Conservation (phyloP, 2,329 filamentous ascomycete species). For the Delphinella strobiligena region DNA sequence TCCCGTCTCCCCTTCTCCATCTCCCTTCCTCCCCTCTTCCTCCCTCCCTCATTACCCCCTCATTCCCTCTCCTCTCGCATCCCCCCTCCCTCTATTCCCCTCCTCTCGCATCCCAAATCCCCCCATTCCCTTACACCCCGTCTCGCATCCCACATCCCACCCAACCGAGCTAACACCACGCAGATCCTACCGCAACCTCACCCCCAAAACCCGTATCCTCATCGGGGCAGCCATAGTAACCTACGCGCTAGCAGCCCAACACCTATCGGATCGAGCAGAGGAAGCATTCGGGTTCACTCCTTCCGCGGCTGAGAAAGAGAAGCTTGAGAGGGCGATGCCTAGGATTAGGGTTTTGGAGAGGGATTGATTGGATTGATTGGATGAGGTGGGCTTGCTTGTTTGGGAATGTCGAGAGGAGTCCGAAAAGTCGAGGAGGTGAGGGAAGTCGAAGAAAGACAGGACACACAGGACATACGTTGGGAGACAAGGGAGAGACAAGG, state of each 20-base stretch:
- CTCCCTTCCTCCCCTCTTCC: constrained; percentile 1
- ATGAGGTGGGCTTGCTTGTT: too few species aligned
- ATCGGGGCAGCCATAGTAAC: constrained; percentile 64
- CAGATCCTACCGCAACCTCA: constrained; percentile 51
- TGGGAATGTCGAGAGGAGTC: too few species aligned
- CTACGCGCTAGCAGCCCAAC: constrained; percentile 65
- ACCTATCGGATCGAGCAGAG: constrained; percentile 60
- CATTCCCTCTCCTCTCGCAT: background rate
- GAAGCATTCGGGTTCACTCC: constrained; percentile 60
- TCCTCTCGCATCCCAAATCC: background rate
- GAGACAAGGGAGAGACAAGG: too few species aligned
- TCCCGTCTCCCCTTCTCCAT: constrained; percentile 2
- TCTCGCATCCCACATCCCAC: background rate
- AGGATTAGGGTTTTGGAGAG: constrained; percentile 50
- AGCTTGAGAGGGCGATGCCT: constrained; percentile 49
- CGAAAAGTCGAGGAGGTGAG: too few species aligned
- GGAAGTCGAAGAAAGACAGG: too few species aligned
- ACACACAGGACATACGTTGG: too few species aligned
- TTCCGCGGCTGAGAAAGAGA: constrained; percentile 59
- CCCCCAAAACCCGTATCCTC: constrained; percentile 55
- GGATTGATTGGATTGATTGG: constrained; percentile 18
- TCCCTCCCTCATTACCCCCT: background rate
- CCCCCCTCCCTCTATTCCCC: background rate
- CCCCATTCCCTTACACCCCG: background rate
- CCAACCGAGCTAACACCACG: background rate